Evolutionary conservation across 164 flowering plant genomes (phyloP).

Genomic region (Magnolia kwangsiensis): DNA sequence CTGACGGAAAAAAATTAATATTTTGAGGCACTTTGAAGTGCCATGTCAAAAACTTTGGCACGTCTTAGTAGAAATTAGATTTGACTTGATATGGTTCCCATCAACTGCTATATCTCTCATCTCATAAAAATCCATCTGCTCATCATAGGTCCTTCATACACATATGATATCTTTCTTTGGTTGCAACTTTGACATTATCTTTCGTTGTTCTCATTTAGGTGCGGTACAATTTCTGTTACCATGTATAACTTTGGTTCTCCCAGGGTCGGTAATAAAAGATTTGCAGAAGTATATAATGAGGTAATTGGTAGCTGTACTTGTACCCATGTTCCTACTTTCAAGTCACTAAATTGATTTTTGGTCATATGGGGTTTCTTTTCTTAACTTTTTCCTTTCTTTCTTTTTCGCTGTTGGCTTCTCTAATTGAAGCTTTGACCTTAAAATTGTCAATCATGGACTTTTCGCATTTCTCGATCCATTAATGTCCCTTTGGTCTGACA

Average conservation of each 20-base stretch:
- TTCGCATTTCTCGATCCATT: background rate
- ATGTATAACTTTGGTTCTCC: slow-evolving; percentile 99
- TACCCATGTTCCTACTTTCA: background rate
- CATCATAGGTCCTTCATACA: too few relatives aligned
- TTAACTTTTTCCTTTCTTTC: background rate
- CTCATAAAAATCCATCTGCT: too few relatives aligned
- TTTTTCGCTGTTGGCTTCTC: background rate
- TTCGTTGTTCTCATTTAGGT: slow-evolving; percentile 31
- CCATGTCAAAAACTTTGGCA: background rate
- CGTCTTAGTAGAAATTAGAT: background rate
- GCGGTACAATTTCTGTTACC: slow-evolving; percentile 65
- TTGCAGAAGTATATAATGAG: slow-evolving; percentile 89
- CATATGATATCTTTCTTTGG: background rate
- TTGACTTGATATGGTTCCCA: too few relatives aligned
- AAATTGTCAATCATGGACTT: background rate
- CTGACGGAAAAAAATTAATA: too few relatives aligned
- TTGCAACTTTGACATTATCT: background rate
- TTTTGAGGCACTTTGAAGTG: background rate
- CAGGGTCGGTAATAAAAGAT: slow-evolving; percentile 91
- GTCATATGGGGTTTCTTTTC: background rate
- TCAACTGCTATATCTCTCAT: too few relatives aligned
- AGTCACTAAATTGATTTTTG: background rate
- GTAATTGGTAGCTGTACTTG: slow-evolving; percentile 26
- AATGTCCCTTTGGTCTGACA: background rate
- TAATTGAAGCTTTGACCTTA: background rate